Percentiles rank a stretch among this genome's conserved stretches.
phyloP scores from a whole-genome alignment of 2,329 filamentous ascomycete species.

The Fusarium globosum region DNA sequence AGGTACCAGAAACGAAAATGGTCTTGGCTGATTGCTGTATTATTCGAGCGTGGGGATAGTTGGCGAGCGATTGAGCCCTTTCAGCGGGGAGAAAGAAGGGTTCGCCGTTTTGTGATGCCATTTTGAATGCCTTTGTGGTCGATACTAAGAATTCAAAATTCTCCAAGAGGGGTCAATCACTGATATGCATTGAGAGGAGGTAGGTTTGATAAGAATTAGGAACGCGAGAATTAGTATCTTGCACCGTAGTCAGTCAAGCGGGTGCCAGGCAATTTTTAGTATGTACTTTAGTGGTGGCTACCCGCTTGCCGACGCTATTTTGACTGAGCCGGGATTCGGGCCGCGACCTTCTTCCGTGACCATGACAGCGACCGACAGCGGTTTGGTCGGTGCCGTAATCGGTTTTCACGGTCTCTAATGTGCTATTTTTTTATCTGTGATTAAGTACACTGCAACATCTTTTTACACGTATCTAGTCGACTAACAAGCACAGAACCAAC shows the following conservation, averaged over 20 bases:
- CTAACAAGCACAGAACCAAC: not conserved
- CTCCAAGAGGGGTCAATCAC: too few relatives aligned
- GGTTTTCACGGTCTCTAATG: not conserved
- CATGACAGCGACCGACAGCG: fast-evolving
- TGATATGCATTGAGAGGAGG: fast-evolving
- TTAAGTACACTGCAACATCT: not conserved
- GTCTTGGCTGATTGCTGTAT: not conserved
- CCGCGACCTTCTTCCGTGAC: not conserved
- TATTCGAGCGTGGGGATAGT: not conserved
- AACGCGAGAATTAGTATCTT: too few relatives aligned
- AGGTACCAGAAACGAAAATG: not conserved
- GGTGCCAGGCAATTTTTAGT: too few relatives aligned
- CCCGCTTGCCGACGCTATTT: not conserved
- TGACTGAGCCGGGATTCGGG: not conserved
- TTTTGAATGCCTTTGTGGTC: fast-evolving
- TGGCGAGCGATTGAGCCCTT: not conserved
- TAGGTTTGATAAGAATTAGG: not conserved
- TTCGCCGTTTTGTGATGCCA: not conserved
- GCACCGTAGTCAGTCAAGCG: too few relatives aligned
- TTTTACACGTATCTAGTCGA: fast-evolving
- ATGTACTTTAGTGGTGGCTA: not conserved
- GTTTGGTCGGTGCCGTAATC: not conserved
- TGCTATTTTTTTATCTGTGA: fast-evolving
- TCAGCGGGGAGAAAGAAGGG: not conserved
- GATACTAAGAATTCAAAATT: not conserved